These are phyloP conservation scores for Radiomyces spectabilis DNA, from an alignment of 192 early-diverging fungal species.

Conservation along the genomic window DNA sequence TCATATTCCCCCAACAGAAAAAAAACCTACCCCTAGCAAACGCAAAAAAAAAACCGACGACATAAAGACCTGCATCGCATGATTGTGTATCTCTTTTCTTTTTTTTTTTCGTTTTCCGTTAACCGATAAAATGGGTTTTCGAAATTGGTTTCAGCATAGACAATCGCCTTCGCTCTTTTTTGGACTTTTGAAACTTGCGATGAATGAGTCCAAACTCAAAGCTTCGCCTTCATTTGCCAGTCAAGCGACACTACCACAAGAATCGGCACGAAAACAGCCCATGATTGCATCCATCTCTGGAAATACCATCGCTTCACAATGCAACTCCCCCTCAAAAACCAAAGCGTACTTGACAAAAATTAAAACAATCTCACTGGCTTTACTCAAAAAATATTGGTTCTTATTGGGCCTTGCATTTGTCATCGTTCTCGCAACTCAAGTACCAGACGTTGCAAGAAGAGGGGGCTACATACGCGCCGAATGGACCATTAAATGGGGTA, in stretches of 20 bases:
- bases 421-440: conserved; percentile 49
- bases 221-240: conserved; percentile 11
- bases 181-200: conserved; percentile 12
- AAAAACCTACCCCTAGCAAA: not conserved
- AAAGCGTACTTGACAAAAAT: not conserved
- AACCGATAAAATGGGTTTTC: too few relatives aligned
- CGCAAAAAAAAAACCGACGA: too few relatives aligned
- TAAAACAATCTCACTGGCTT: not conserved
- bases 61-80: too few relatives aligned
- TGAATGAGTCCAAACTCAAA: conserved; percentile 16
- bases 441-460: conserved; percentile 43
- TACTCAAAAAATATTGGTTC: conserved; percentile 51
- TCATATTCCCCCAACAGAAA: not conserved
- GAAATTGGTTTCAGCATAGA: too few relatives aligned
- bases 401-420: conserved; percentile 45
- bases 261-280: not conserved
- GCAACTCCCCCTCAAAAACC: not conserved
- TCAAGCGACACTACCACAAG: conserved; percentile 6
- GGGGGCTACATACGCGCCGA: conserved; percentile 36
- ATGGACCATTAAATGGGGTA: conserved; percentile 51
- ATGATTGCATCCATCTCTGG: not conserved
- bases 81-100: too few relatives aligned
- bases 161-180: conserved; percentile 11
- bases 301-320: not conserved
- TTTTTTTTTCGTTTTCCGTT: too few relatives aligned